phyloP scores from a whole-genome alignment of 2,329 filamentous ascomycete genomes.

The Fusarium nanum region DNA sequence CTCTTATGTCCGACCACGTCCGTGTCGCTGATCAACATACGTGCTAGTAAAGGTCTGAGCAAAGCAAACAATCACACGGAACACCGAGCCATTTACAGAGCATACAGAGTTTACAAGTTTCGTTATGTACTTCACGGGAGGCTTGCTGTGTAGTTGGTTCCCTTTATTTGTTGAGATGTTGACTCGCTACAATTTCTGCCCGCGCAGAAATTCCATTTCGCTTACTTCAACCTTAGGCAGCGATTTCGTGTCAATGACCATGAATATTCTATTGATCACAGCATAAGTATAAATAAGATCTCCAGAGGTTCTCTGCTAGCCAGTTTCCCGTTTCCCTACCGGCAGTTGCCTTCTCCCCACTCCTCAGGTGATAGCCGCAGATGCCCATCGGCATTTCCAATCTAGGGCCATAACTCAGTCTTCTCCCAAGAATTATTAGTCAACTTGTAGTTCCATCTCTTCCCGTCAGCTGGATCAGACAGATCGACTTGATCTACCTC shows the following conservation, averaged over 20 bases:
- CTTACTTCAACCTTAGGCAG: rapidly evolving
- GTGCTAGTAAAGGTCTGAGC: background rate
- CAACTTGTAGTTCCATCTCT: slow-evolving; percentile 76
- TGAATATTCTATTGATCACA: background rate
- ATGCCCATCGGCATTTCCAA: background rate
- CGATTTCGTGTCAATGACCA: too few species aligned
- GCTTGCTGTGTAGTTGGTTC: background rate
- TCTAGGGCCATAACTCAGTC: slow-evolving; percentile 75
- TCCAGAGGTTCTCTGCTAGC: background rate
- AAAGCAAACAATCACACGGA: background rate
- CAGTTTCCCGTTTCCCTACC: background rate
- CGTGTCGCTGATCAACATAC: background rate
- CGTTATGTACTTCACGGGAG: background rate
- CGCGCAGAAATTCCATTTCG: background rate
- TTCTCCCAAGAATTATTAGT: slow-evolving; percentile 70
- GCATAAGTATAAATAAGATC: too few species aligned
- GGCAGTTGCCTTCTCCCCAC: background rate
- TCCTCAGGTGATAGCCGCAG: background rate
- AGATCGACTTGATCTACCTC: slow-evolving; percentile 82
- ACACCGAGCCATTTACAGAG: background rate
- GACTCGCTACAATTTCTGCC: background rate
- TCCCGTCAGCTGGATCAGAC: slow-evolving; percentile 70
- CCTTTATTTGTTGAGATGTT: background rate
- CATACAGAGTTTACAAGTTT: background rate
- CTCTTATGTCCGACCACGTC: background rate